These are phyloP conservation scores for Acanthamoeba triangularis DNA, from an alignment of 208 protist species.

Conservation along the genomic window DNA sequence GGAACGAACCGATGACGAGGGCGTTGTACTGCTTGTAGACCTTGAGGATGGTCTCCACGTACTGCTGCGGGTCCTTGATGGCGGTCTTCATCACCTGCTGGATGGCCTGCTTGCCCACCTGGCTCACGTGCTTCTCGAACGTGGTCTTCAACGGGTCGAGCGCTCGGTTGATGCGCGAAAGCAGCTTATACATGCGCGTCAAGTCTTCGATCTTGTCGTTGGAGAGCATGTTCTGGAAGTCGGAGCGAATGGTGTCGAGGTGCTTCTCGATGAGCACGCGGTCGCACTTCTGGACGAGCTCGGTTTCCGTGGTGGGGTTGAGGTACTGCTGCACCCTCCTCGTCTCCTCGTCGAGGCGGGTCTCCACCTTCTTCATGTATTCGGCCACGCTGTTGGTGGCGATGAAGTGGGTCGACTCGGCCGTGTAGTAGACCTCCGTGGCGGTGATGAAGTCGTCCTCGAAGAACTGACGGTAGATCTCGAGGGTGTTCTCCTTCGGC, in stretches of 20 bases:
- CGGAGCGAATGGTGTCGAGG: slow-evolving; percentile 82
- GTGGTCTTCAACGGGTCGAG: slow-evolving; percentile 82
- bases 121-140: slow-evolving; percentile 88
- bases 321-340: slow-evolving; percentile 88
- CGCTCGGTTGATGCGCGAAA: slow-evolving; percentile 83
- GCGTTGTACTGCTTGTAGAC: slow-evolving; percentile 89
- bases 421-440: slow-evolving; percentile 89
- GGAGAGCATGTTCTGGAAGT: slow-evolving; percentile 86
- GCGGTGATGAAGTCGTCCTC: slow-evolving; percentile 86
- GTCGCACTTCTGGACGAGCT: slow-evolving; percentile 85
- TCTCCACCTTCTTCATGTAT: slow-evolving; percentile 92
- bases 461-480: slow-evolving; percentile 87
- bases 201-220: slow-evolving; percentile 88
- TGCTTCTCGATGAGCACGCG: slow-evolving; percentile 89
- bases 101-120: slow-evolving; percentile 81
- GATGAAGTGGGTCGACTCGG: slow-evolving; percentile 88
- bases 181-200: slow-evolving; percentile 87
- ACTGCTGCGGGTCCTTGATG: slow-evolving; percentile 84
- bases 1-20: slow-evolving; percentile 86
- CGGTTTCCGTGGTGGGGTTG: slow-evolving; percentile 85
- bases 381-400: slow-evolving; percentile 88
- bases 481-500: slow-evolving; percentile 83
- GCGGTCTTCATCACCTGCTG: slow-evolving; percentile 79
- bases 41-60: slow-evolving; percentile 88
- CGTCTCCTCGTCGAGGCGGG: slow-evolving; percentile 88